Conservation (phyloP, 352 stramenopile genomes). For the Globisporangium cederbergense region DNA sequence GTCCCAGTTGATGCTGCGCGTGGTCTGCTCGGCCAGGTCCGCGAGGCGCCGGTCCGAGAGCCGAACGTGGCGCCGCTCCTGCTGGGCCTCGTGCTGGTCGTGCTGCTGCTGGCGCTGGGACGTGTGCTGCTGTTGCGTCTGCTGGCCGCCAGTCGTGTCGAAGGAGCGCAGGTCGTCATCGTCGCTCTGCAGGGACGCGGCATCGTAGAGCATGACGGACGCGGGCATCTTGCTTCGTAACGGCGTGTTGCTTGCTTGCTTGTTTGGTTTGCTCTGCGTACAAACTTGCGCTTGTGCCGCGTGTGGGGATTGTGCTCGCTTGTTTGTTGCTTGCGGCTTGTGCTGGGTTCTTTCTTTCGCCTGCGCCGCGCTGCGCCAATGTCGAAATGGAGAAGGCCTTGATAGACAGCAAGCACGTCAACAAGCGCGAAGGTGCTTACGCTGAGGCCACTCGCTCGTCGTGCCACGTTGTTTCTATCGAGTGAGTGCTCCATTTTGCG, state of each 20-base stretch:
- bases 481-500: too few species aligned
- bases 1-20: conserved; percentile 28
- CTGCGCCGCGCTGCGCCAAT: too few species aligned
- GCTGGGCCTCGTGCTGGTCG: too few species aligned
- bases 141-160: background rate
- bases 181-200: background rate
- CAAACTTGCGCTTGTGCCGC: too few species aligned
- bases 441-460: too few species aligned
- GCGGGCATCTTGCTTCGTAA: background rate
- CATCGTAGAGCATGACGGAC: conserved; percentile 2
- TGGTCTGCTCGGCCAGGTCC: conserved; percentile 29
- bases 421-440: too few species aligned
- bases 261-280: background rate
- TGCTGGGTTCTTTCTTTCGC: too few species aligned
- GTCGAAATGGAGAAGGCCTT: too few species aligned
- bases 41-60: conserved; percentile 37
- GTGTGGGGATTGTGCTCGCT: too few species aligned
- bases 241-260: background rate
- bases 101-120: background rate
- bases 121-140: background rate
- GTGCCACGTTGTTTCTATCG: too few species aligned
- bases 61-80: conserved; percentile 37
- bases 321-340: too few species aligned
- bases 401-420: too few species aligned
- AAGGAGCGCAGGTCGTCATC: conserved; percentile 5